Evolutionary conservation across 1,139 yeast species (phyloP).

Genomic region (Suhomyces yuchorum): DNA sequence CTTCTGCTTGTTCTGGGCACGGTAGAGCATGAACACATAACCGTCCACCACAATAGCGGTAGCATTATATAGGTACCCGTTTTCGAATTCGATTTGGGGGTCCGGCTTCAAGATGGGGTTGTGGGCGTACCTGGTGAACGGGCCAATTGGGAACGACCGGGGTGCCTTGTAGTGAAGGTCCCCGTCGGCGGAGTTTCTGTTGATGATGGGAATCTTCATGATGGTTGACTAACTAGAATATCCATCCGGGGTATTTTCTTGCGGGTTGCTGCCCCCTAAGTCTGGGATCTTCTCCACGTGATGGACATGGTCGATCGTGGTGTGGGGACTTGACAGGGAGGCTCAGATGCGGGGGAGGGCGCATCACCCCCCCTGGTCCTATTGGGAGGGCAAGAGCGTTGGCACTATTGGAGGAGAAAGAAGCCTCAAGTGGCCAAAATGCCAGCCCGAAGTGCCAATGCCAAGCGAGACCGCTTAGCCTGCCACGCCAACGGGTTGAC

Average conservation of each 20-base stretch:
- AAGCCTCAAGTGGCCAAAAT: no score
- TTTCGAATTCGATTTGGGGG: slow-evolving; percentile 43
- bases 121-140: slow-evolving; percentile 36
- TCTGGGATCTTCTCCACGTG: background rate
- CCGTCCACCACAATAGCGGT: slow-evolving; percentile 47
- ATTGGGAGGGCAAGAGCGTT: no score
- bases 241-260: background rate
- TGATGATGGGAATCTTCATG: slow-evolving; percentile 38
- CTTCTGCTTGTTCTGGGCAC: slow-evolving; percentile 44
- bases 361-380: no score
- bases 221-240: background rate
- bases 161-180: slow-evolving; percentile 40
- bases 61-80: slow-evolving; percentile 47
- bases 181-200: slow-evolving; percentile 32
- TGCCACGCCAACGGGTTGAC: no score
- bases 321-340: background rate
- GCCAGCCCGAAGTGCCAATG: no score
- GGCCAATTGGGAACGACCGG: slow-evolving; percentile 44
- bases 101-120: slow-evolving; percentile 47
- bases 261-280: background rate
- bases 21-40: slow-evolving; percentile 39
- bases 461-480: no score
- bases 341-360: background rate
- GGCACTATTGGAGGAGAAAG: background rate
- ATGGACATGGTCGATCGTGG: background rate